Evolutionary conservation across 345 rosid genomes (phyloP).

Genomic region (Syzygium oleosum): DNA sequence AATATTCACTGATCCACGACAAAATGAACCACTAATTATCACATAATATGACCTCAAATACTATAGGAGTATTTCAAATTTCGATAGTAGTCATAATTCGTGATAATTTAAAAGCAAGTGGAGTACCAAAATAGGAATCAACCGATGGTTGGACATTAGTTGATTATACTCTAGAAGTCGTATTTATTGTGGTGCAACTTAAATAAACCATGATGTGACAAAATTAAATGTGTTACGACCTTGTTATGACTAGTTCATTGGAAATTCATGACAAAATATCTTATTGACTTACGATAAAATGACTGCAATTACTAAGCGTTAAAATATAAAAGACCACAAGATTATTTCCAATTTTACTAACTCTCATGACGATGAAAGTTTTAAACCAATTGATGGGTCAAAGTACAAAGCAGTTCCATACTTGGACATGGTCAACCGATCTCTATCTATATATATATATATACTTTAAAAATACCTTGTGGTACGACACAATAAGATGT

Average conservation of each 20-base stretch:
- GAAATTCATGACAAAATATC: neutral
- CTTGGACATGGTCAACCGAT: no score
- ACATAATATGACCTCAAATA: neutral
- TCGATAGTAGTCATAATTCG: neutral
- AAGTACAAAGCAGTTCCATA: no score
- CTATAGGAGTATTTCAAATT: neutral
- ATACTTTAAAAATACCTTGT: no score
- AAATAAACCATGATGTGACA: no score
- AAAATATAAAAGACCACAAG: neutral
- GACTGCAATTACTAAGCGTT: neutral
- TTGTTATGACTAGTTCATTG: neutral
- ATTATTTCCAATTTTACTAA: neutral
- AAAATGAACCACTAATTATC: neutral
- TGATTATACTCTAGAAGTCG: neutral
- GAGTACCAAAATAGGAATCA: neutral
- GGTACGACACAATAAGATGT: neutral
- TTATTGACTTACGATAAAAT: neutral
- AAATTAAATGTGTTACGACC: neutral
- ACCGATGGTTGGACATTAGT: neutral
- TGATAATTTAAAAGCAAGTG: neutral
- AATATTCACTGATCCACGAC: neutral
- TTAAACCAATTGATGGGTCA: no score
- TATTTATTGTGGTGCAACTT: neutral
- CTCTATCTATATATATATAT: no score
- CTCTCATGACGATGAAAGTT: no score